phyloP scores from a whole-genome alignment of 768 basidiomycete species.

The Tulasnella calospora region DNA sequence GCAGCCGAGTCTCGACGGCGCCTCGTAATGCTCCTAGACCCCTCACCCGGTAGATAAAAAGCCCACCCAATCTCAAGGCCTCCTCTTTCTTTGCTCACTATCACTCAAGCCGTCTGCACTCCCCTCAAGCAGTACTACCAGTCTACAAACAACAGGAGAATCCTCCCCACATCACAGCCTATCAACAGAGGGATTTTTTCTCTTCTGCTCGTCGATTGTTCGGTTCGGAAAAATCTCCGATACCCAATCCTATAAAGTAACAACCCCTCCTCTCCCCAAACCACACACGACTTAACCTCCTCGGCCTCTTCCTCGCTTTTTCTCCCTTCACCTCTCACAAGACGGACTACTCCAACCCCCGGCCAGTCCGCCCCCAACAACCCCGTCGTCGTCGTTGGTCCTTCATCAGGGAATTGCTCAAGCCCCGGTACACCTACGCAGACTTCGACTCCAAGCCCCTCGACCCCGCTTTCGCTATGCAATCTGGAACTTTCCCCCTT shows the following conservation, averaged over 20 bases:
- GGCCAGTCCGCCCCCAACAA: not conserved
- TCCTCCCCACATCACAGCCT: not conserved
- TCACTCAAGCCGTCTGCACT: not conserved
- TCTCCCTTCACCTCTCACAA: not conserved
- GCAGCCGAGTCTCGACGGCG: not conserved
- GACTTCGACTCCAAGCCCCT: not conserved
- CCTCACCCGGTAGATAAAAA: not conserved
- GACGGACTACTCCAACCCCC: not conserved
- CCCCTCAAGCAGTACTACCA: not conserved
- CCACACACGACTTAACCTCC: not conserved
- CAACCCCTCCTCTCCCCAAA: not conserved
- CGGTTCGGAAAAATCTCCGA: not conserved
- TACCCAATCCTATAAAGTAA: not conserved
- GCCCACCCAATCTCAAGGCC: not conserved
- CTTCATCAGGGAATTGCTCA: not conserved
- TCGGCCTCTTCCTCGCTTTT: not conserved
- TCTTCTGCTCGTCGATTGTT: not conserved
- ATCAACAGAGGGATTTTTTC: not conserved
- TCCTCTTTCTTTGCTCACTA: not conserved
- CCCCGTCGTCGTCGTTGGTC: conserved; percentile 1
- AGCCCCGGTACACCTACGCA: not conserved
- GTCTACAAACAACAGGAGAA: not conserved
- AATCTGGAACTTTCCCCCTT: not conserved
- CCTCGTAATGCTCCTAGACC: not conserved
- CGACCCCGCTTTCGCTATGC: not conserved